Evolutionary conservation across 2,329 filamentous ascomycete species (phyloP).

Genomic region (Stylonectria norvegica): DNA sequence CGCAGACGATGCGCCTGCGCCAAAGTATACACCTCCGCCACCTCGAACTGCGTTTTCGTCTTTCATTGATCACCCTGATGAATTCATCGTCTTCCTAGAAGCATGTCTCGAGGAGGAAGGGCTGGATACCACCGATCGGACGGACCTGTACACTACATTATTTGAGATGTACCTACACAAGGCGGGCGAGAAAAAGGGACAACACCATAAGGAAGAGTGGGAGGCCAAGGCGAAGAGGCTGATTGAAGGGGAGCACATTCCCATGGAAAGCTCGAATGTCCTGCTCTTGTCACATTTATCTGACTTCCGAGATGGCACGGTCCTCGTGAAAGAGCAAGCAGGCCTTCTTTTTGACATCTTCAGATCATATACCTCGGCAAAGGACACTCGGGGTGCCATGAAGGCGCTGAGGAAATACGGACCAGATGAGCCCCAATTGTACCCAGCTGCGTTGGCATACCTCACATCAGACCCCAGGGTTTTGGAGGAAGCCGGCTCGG

Average conservation of each 20-base stretch:
- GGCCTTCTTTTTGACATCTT: constrained; percentile 94
- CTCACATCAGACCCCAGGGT: constrained; percentile 81
- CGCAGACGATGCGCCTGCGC: constrained; percentile 42
- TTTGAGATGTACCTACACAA: constrained; percentile 99
- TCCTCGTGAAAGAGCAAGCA: constrained; percentile 89
- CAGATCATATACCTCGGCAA: constrained; percentile 87
- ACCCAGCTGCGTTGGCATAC: constrained; percentile 88
- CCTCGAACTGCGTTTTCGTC: constrained; percentile 91
- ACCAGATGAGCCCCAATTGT: constrained; percentile 83
- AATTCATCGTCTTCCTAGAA: constrained; percentile 91
- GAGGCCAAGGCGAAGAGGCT: constrained; percentile 86
- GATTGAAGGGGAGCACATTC: constrained; percentile 74
- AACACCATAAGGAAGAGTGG: constrained; percentile 70
- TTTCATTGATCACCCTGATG: constrained; percentile 88
- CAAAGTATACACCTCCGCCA: constrained; percentile 72
- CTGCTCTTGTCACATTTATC: constrained; percentile 88
- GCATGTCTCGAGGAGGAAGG: constrained; percentile 72
- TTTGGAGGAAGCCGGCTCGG: constrained; percentile 76
- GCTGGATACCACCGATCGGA: constrained; percentile 69
- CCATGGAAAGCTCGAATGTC: constrained; percentile 93
- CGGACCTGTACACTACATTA: constrained; percentile 87
- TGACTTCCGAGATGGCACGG: constrained; percentile 84
- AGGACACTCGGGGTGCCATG: constrained; percentile 87
- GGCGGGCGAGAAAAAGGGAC: constrained; percentile 69
- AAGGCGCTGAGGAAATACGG: constrained; percentile 90